Evolutionary conservation across 495 filamentous ascomycete genomes (phyloP), one percentile per base, ranked within the genome.

Genomic region (Penicillium tannophilum): DNA sequence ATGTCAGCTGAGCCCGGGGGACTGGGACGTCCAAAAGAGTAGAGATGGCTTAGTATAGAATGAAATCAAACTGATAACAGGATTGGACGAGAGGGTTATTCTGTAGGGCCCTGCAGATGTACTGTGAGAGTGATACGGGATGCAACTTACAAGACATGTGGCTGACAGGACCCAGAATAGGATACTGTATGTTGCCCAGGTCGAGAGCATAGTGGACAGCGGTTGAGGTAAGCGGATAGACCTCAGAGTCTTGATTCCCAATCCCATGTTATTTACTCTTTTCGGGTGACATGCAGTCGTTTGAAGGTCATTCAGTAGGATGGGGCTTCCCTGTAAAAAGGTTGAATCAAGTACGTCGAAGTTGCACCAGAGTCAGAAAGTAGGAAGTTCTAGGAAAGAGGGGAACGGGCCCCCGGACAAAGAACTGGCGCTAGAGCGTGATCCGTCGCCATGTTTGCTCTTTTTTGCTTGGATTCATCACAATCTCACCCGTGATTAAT

Each of bases 81-180:
- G 24, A 49, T 49, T 31, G 26, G 26, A 26, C 46, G 16, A 2
- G 20, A 23, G 20, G 16, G 5, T 0, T 10, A 30, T 51, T 35
- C 19, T 65, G 43, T 56, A 56, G 56, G 50, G 42, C 24, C 50
- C 58, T 68, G 54, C 57, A 65, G 59, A 46, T 50, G n/a, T n/a
- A 7, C 8, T 36, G 44, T 56, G 54, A 61, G 54, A 14, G 64
- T 54, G 63, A 59, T 46, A 43, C 20, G 9, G 28, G 26, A 63
- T 63, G 57, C 58, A 62, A 70, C 67, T 66, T 63, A 70, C 67
- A 48, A 70, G 60, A 46, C 47, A 24, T 62, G 20, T 61, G 59
- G 58, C 65, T 57, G 58, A 51, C 16, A 55, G 14, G 20, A 54
- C 31, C 64, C 64, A 65, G 35, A 64, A 53, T 6, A 45, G 54